Percentiles rank a stretch among this genome's conserved stretches.
Conservation (phyloP, 2,329 filamentous ascomycete species). For the Neopestalotiopsis rosae region DNA sequence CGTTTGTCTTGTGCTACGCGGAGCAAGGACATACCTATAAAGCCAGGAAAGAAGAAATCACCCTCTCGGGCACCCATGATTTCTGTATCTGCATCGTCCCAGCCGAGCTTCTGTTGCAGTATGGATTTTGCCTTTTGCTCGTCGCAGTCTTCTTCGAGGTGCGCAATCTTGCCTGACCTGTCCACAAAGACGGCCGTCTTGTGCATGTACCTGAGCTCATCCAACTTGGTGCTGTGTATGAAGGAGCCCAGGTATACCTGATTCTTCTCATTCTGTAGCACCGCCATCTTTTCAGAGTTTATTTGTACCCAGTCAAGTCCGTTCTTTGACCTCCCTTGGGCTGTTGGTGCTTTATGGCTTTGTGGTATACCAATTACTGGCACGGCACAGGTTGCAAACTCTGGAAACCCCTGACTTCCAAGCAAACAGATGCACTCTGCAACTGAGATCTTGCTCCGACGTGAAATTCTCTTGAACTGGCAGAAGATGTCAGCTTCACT, state of each 20-base stretch:
- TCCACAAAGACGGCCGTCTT: conserved; percentile 58
- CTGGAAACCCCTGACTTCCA: not conserved
- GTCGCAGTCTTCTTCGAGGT: conserved; percentile 45
- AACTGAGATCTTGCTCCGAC: not conserved
- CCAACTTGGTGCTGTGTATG: conserved; percentile 55
- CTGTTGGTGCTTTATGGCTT: not conserved
- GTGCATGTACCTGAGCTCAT: conserved; percentile 57
- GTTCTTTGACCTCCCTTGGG: not conserved
- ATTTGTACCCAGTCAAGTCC: not conserved
- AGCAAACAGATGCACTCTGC: not conserved
- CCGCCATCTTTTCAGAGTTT: not conserved
- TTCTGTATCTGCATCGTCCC: conserved; percentile 45
- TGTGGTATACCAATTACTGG: not conserved
- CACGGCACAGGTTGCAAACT: not conserved
- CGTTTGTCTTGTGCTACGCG: not conserved
- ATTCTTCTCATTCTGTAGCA: conserved; percentile 33
- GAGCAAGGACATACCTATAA: conserved; percentile 64
- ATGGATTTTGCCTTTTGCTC: conserved; percentile 37
- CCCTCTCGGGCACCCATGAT: conserved; percentile 46
- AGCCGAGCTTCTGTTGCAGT: conserved; percentile 50
- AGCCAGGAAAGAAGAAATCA: conserved; percentile 84
- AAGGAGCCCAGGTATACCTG: conserved; percentile 61
- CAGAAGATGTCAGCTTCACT: not conserved
- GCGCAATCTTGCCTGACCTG: conserved; percentile 53
- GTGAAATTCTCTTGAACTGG: not conserved